Conservation (phyloP, 192 early-diverging fungal genomes). For the Coemansia sp. region DNA sequence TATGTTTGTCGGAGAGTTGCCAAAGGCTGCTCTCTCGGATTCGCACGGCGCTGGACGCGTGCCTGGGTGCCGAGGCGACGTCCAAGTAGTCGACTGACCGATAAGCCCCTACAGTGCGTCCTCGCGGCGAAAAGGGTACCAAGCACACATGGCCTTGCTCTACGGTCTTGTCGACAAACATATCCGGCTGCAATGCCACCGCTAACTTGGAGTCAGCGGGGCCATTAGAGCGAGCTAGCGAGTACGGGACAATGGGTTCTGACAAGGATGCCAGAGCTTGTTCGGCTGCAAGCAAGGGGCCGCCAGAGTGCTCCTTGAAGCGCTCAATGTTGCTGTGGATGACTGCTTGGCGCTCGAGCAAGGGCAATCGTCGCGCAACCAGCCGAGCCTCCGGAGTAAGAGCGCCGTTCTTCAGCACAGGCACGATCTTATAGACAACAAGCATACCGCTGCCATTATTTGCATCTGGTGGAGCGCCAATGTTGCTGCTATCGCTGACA, state of each 20-base stretch:
- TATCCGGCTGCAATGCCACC: constrained; percentile 18
- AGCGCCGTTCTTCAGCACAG: background rate
- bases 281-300: background rate
- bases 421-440: constrained; percentile 20
- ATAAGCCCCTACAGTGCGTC: background rate
- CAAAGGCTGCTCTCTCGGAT: constrained; percentile 23
- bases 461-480: constrained; percentile 7
- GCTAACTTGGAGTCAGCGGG: background rate
- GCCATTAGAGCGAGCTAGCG: background rate
- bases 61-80: constrained; percentile 14
- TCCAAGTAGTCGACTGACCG: constrained; percentile 40
- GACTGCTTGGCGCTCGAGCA: constrained; percentile 51
- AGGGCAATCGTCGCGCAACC: constrained; percentile 33
- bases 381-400: constrained; percentile 24
- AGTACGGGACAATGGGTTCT: background rate
- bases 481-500: constrained; percentile 40
- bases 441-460: constrained; percentile 47
- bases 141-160: constrained; percentile 48
- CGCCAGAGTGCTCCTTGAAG: constrained; percentile 33
- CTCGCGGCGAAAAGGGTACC: constrained; percentile 26
- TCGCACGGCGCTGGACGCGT: constrained; percentile 15
- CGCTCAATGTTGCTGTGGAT: constrained; percentile 48
- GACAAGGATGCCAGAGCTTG: constrained; percentile 2
- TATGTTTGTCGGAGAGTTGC: background rate
- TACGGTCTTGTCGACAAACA: constrained; percentile 45